Conservation (phyloP, 208 protist genomes). For the Trypanosoma avium region DNA sequence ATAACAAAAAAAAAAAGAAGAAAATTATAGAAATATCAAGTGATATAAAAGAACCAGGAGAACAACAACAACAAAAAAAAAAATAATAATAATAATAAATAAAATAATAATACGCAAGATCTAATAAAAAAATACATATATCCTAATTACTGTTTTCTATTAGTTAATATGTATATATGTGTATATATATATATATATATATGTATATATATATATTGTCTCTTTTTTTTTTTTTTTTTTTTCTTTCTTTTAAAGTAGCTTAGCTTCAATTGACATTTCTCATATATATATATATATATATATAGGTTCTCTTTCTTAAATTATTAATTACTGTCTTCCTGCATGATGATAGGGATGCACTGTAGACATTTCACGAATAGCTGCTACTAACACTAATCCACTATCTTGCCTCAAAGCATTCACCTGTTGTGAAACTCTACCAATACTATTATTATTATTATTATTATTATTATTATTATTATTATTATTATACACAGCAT, state of each 20-base stretch:
- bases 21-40: too few species aligned
- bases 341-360: constrained; percentile 63
- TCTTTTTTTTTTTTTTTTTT: background rate
- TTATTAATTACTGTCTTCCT: background rate
- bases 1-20: background rate
- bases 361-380: constrained; percentile 43
- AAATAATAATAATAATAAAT: constrained; percentile 12
- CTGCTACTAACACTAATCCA: constrained; percentile 35
- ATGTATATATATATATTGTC: background rate
- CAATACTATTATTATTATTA: background rate
- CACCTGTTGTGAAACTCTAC: background rate
- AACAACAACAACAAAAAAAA: constrained; percentile 9
- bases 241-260: background rate
- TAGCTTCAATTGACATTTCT: too few species aligned
- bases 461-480: background rate
- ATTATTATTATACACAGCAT: background rate
- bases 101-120: too few species aligned
- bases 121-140: background rate
- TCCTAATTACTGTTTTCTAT: too few species aligned
- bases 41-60: background rate
- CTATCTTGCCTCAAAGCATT: constrained; percentile 10
- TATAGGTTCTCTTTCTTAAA: too few species aligned
- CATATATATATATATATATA: too few species aligned
- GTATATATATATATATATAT: background rate
- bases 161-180: background rate